Percentiles rank a stretch among this genome's conserved stretches.
phyloP scores from a whole-genome alignment of 257 asterid genomes.

The Echium plantagineum region DNA sequence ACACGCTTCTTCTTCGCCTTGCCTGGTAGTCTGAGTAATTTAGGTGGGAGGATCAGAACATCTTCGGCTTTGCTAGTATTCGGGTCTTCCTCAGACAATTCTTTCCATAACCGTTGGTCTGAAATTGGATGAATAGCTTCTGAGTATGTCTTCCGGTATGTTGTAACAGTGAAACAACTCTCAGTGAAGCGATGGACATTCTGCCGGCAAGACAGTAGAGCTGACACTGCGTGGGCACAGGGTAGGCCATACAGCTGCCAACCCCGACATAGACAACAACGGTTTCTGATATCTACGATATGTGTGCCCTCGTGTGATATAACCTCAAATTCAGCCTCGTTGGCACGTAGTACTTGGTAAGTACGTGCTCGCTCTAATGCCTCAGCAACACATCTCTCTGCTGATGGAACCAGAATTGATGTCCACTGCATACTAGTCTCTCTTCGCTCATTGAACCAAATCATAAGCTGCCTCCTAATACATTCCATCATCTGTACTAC shows the following conservation, averaged over 20 bases:
- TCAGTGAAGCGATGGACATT: slow-evolving; percentile 84
- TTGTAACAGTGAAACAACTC: slow-evolving; percentile 88
- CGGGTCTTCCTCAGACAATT: slow-evolving; percentile 53
- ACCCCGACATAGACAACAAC: slow-evolving; percentile 72
- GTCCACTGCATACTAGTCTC: slow-evolving; percentile 96
- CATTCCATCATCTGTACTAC: slow-evolving; percentile 91
- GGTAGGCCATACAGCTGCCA: slow-evolving; percentile 96
- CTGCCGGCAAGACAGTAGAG: slow-evolving; percentile 79
- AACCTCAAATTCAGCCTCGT: slow-evolving; percentile 92
- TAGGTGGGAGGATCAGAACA: slow-evolving; percentile 61
- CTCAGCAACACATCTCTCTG: slow-evolving; percentile 82
- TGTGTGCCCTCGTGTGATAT: slow-evolving; percentile 87
- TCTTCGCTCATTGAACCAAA: slow-evolving; percentile 90
- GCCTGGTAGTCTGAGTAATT: slow-evolving; percentile 73
- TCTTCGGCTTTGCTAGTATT: slow-evolving; percentile 24
- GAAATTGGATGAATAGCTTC: slow-evolving; percentile 92
- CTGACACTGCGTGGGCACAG: slow-evolving; percentile 98
- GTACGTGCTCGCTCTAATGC: slow-evolving; percentile 84
- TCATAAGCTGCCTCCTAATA: slow-evolving; percentile 84
- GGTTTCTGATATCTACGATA: slow-evolving; percentile 67
- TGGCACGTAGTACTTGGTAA: slow-evolving; percentile 88
- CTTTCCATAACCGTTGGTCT: slow-evolving; percentile 73
- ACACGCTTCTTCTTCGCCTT: slow-evolving; percentile 85
- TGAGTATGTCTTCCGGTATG: slow-evolving; percentile 72
- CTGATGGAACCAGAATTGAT: slow-evolving; percentile 74